Base-by-base conservation (phyloP, 1,284 basidiomycete species). In the Puccinia triticina region DNA sequence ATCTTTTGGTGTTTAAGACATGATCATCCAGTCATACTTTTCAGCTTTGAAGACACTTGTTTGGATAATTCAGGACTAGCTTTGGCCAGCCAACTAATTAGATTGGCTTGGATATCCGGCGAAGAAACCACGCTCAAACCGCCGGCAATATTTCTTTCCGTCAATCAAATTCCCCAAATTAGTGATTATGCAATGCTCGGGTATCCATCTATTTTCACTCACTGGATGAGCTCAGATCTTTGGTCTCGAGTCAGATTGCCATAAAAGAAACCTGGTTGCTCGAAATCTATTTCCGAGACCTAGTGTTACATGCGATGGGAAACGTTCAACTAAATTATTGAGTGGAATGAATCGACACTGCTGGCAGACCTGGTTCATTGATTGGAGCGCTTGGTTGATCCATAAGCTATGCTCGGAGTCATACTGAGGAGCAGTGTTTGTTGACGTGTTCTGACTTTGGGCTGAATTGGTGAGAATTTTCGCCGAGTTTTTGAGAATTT, bases 201-300 rank as follows among this genome's bases (percentile, higher is more conserved):
- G n/a, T n/a, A n/a, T n/a, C n/a, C n/a, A n/a, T n/a, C n/a, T n/a
- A n/a, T n/a, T n/a, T n/a, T n/a, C n/a, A 29, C 67, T 55, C 50
- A 79, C 77, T 71, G 48, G 29, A 79, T 72, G n/a, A 79, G 67
- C 21, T 79, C 77, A n/a, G 23, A 57, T 59, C 40, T 79, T 59
- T 79, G 50, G 48, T 57, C 53, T 40, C 53, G 67, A 29, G 53
- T 69, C 34, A 79, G 29, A 34, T 79, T 79, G 10, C 48, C 77
- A 34, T 79, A 79, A 72, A 72, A 79, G 29, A 55, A 69, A 37
- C 32, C n/a, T 8, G 77, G 77, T 34, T 69, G 77, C 53, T 79
- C 77, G 37, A 69, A 79, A 46, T 79, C 77, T 16, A 79, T 71
- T 18, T 48, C 46, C 29, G 77, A 69, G 26, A 71, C 32, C 77